These are phyloP conservation scores for Malus hybrid DNA, from an alignment of 331 rosid species.

Conservation along the genomic window DNA sequence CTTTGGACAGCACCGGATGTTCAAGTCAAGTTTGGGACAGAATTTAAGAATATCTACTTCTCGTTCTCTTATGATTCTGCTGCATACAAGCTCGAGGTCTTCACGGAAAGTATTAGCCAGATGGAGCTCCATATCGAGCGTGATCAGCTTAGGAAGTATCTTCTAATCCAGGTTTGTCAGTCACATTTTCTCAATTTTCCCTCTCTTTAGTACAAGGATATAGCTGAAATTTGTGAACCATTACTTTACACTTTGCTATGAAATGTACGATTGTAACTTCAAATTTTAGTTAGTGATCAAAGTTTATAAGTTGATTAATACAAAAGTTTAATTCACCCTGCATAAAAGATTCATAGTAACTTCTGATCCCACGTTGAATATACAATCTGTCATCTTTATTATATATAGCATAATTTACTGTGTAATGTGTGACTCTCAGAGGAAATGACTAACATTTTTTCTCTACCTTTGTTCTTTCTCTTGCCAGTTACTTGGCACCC, in stretches of 20 bases:
- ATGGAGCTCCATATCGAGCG: slow-evolving; percentile 6
- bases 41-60: slow-evolving; percentile 1
- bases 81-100: slow-evolving; percentile 12
- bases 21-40: slow-evolving; percentile 12
- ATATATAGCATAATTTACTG: not conserved
- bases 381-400: not conserved
- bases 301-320: not conserved
- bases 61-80: not conserved
- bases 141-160: not conserved
- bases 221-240: not conserved
- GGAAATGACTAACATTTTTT: not conserved
- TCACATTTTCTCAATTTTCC: not conserved
- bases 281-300: not conserved
- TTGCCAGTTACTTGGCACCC: slow-evolving; percentile 25
- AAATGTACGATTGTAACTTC: not conserved
- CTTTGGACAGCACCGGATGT: slow-evolving; percentile 19
- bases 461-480: not conserved
- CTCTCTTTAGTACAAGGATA: not conserved
- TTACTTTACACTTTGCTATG: not conserved
- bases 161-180: slow-evolving; percentile 24
- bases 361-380: not conserved
- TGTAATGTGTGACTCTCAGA: not conserved
- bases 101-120: slow-evolving; percentile 14
- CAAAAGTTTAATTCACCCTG: not conserved
- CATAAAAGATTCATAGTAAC: not conserved